Conservation (phyloP, 2,329 filamentous ascomycete genomes). For the Monilinia aucupariae region DNA sequence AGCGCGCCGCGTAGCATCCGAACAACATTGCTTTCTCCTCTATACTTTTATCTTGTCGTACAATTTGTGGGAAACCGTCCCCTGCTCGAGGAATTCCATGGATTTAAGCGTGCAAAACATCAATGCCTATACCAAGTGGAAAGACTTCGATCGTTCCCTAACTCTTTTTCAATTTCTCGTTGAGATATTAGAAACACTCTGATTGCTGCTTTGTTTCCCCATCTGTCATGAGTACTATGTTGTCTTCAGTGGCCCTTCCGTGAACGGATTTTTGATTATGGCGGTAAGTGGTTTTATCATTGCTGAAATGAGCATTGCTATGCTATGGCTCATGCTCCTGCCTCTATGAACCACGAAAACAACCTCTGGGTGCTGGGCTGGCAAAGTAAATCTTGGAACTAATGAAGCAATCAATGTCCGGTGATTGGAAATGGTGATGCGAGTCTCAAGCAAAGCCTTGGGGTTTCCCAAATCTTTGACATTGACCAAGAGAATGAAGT, state of each 20-base stretch:
- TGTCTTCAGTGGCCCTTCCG: conserved; percentile 47
- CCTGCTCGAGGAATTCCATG: conserved; percentile 51
- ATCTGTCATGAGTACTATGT: conserved; percentile 54
- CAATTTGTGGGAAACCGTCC: conserved; percentile 56
- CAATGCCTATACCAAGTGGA: conserved; percentile 48
- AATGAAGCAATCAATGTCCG: conserved; percentile 65
- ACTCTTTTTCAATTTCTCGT: conserved; percentile 38
- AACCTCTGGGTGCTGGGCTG: conserved; percentile 52
- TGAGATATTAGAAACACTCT: conserved; percentile 43
- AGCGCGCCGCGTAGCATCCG: conserved; percentile 69
- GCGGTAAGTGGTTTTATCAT: conserved; percentile 44
- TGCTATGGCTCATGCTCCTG: conserved; percentile 56
- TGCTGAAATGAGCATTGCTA: conserved; percentile 49
- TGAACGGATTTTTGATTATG: conserved; percentile 41
- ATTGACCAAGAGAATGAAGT: conserved; percentile 62
- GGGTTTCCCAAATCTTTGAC: conserved; percentile 57
- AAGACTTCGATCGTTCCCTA: conserved; percentile 47
- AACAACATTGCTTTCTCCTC: conserved; percentile 62
- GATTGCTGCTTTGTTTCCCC: conserved; percentile 49
- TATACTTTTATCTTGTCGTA: conserved; percentile 60
- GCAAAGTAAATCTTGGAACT: conserved; percentile 63
- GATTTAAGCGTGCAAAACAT: conserved; percentile 48
- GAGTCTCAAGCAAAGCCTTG: conserved; percentile 59
- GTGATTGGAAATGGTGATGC: conserved; percentile 55
- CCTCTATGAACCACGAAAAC: conserved; percentile 70